Evolutionary conservation across 768 basidiomycete species (phyloP).

Genomic region (Amanita molliuscula): DNA sequence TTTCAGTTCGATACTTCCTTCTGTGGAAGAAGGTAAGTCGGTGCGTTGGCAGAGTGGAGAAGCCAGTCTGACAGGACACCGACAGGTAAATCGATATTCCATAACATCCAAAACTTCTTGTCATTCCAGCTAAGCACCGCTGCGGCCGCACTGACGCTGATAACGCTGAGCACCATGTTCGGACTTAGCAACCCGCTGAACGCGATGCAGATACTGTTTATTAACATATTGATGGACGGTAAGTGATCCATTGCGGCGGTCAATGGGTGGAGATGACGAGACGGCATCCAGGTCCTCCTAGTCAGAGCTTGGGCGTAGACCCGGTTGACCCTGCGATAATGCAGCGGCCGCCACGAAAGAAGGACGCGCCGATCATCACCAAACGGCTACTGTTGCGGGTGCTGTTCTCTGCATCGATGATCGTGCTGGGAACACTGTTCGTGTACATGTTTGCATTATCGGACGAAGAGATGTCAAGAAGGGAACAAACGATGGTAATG

Average conservation of each 20-base stretch:
- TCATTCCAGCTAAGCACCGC: conserved; percentile 96
- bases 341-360: conserved; percentile 85
- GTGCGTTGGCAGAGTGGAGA: conserved; percentile 1
- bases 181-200: conserved; percentile 88
- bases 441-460: conserved; percentile 76
- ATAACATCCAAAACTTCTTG: conserved; percentile 98
- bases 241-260: conserved; percentile 12
- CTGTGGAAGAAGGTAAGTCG: conserved; percentile 76
- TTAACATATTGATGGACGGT: conserved; percentile 99
- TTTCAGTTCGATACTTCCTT: conserved; percentile 88
- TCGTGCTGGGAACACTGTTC: conserved; percentile 82
- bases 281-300: conserved; percentile 63
- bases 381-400: conserved; percentile 65
- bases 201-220: conserved; percentile 98
- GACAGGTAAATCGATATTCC: conserved; percentile 91
- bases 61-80: conserved; percentile 4
- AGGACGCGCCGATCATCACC: conserved; percentile 84
- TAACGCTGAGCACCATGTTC: conserved; percentile 88
- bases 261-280: not conserved
- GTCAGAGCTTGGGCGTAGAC: conserved; percentile 93
- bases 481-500: conserved; percentile 94
- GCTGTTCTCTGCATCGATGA: conserved; percentile 87
- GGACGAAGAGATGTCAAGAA: conserved; percentile 72
- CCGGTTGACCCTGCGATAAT: conserved; percentile 91
- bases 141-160: conserved; percentile 90